Percentiles rank a stretch among this genome's conserved stretches.
Evolutionary conservation across 73 alveolate genomes (phyloP).

Genomic region (Uronychia binucleata): DNA sequence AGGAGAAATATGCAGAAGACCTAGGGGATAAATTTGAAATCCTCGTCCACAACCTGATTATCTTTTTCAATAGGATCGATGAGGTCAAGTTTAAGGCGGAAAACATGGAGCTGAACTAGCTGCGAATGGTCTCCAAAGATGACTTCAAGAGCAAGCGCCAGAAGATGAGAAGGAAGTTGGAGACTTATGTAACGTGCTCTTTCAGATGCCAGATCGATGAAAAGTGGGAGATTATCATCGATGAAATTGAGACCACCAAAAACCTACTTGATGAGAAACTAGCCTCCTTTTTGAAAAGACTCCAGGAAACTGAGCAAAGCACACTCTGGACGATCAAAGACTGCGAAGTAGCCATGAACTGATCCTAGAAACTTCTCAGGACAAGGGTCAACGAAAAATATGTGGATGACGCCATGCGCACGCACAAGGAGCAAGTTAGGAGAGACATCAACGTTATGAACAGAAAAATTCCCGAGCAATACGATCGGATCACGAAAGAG

Average conservation of each 20-base stretch:
- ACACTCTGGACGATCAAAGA: not conserved
- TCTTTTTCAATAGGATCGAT: not conserved
- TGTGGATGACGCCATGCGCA: not conserved
- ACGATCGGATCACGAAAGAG: not conserved
- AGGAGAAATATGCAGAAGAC: not conserved
- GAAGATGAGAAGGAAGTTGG: not conserved
- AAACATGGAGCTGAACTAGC: not conserved
- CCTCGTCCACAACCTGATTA: not conserved
- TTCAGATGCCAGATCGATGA: not conserved
- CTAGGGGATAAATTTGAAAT: not conserved
- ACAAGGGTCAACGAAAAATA: not conserved
- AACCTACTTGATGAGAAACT: not conserved
- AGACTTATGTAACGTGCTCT: not conserved
- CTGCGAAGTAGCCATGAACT: not conserved
- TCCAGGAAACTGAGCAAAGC: not conserved
- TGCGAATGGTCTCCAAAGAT: not conserved
- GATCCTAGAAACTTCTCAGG: not conserved
- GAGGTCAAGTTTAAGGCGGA: not conserved
- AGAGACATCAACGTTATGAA: not conserved
- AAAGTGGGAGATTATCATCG: not conserved
- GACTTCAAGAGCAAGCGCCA: not conserved
- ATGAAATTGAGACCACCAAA: not conserved
- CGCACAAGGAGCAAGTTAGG: not conserved
- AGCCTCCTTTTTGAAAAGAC: not conserved
- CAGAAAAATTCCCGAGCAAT: not conserved